Conservation (phyloP, 768 basidiomycete genomes). For the Lyophyllum semitale region DNA sequence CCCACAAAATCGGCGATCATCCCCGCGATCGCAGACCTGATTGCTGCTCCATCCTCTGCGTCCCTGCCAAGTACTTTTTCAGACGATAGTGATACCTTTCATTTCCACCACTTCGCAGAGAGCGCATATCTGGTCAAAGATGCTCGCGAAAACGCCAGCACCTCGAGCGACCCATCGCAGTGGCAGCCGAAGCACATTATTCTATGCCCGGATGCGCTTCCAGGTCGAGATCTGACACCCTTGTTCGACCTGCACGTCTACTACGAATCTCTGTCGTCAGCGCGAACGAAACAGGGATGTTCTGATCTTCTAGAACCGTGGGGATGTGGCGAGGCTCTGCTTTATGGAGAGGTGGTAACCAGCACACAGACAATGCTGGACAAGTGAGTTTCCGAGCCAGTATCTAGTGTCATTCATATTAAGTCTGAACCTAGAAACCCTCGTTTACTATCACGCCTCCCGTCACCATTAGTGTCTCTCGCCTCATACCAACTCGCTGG, state of each 20-base stretch:
- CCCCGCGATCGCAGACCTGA: slow-evolving; percentile 35
- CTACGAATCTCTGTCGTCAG: slow-evolving; percentile 51
- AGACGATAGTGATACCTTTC: slow-evolving; percentile 74
- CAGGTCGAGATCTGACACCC: slow-evolving; percentile 59
- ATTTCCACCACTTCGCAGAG: slow-evolving; percentile 47
- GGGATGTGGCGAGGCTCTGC: slow-evolving; percentile 73
- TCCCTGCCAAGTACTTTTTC: slow-evolving; percentile 42
- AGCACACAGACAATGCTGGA: slow-evolving; percentile 96
- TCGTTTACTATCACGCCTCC: slow-evolving; percentile 63
- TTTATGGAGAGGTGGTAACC: slow-evolving; percentile 89
- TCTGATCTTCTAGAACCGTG: slow-evolving; percentile 31
- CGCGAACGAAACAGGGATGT: slow-evolving; percentile 28
- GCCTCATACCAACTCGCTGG: slow-evolving; percentile 89
- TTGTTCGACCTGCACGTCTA: slow-evolving; percentile 69
- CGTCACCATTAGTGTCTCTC: slow-evolving; percentile 77
- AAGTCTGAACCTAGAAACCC: slow-evolving; percentile 61
- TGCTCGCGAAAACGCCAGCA: slow-evolving; percentile 23
- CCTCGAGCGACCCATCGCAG: slow-evolving; percentile 27
- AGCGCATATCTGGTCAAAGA: slow-evolving; percentile 30
- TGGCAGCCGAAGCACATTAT: slow-evolving; percentile 58
- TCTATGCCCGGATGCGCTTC: slow-evolving; percentile 50
- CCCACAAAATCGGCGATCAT: slow-evolving; percentile 44
- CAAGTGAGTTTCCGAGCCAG: slow-evolving; percentile 56
- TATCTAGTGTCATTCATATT: background rate
- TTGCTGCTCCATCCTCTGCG: slow-evolving; percentile 32